Base-by-base conservation (phyloP, 345 rosid genomes). In the Brassica juncea region DNA sequence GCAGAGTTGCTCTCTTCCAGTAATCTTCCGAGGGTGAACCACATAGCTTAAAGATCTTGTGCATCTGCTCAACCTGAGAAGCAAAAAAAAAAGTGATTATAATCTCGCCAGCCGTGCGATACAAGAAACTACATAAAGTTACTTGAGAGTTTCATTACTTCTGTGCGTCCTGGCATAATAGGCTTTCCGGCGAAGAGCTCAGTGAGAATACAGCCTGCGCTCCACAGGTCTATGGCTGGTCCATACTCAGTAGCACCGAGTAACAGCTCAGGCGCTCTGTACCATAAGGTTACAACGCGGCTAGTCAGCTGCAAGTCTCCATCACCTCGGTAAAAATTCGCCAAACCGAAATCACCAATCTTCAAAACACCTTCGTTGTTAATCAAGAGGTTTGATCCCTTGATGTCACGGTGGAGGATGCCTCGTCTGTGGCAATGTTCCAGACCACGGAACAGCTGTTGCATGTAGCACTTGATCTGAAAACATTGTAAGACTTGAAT, bases 261-360 rank as follows among this genome's bases (percentile, higher is more conserved):
- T 0, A 92, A 85, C 0, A 94, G 83, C 84, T 94, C 98, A 8
- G 97, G 98, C 34, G 98, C 96, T 82, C 97, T 87, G 64, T 92
- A 92, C 98, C 92, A 94, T 32, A 92, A 89, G 0, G 97, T 94
- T 34, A 94, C 98, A 3, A 94, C 97, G 16, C 94, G 88, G 71
- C 90, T 92, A 0, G 97, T 94, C 15, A 94, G 87, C 8, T 87
- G 93, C 30, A 85, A 66, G 70, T 84, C 86, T 52, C 71, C 84
- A 73, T 87, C 88, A 31, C 89, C 85, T 3, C 27, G 69, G 84
- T 84, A 92, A 83, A 79, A 74, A 66, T 87, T 92, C 0, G 97
- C 88, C 1, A 92, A 90, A 14, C 98, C 97, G 11, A 94, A 94
- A 80, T 94, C 97, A 1, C 93, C 96, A 27, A 94, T 92, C 84